Evolutionary conservation across 768 basidiomycete species (phyloP).

Genomic region (Suillus spraguei): DNA sequence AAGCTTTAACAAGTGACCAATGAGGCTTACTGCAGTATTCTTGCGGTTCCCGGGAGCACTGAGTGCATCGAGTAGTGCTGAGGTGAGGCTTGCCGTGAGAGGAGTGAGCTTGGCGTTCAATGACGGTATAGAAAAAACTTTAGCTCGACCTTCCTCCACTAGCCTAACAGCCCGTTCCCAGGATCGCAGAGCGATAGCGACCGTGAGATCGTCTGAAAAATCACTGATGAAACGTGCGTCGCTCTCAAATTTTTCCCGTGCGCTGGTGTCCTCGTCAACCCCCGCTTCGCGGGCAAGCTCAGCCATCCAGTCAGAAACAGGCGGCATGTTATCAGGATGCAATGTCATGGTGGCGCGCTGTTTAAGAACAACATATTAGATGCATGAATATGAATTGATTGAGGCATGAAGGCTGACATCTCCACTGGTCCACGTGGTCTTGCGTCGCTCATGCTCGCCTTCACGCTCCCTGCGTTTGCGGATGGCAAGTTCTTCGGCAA

Average conservation of each 20-base stretch:
- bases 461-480: slow-evolving; percentile 93
- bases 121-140: slow-evolving; percentile 54
- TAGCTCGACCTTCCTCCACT: slow-evolving; percentile 82
- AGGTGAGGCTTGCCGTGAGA: slow-evolving; percentile 67
- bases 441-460: slow-evolving; percentile 87
- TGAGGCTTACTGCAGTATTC: slow-evolving; percentile 67
- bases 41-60: slow-evolving; percentile 78
- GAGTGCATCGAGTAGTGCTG: slow-evolving; percentile 74
- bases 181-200: slow-evolving; percentile 85
- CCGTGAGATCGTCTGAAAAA: slow-evolving; percentile 89
- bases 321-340: slow-evolving; percentile 46
- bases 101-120: slow-evolving; percentile 62
- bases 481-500: slow-evolving; percentile 87
- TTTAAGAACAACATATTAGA: slow-evolving; percentile 2
- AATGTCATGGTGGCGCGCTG: slow-evolving; percentile 39
- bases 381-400: slow-evolving; percentile 1
- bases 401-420: slow-evolving; percentile 37
- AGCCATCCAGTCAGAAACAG: slow-evolving; percentile 77
- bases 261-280: slow-evolving; percentile 38
- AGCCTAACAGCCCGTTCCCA: slow-evolving; percentile 88
- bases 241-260: slow-evolving; percentile 75
- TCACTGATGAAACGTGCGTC: slow-evolving; percentile 89
- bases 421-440: slow-evolving; percentile 62
- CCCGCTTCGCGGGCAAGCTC: slow-evolving; percentile 64
- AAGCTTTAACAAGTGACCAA: slow-evolving; percentile 73